Conservation (phyloP, 2,329 filamentous ascomycete species). For the Gnomoniopsis sp. region DNA sequence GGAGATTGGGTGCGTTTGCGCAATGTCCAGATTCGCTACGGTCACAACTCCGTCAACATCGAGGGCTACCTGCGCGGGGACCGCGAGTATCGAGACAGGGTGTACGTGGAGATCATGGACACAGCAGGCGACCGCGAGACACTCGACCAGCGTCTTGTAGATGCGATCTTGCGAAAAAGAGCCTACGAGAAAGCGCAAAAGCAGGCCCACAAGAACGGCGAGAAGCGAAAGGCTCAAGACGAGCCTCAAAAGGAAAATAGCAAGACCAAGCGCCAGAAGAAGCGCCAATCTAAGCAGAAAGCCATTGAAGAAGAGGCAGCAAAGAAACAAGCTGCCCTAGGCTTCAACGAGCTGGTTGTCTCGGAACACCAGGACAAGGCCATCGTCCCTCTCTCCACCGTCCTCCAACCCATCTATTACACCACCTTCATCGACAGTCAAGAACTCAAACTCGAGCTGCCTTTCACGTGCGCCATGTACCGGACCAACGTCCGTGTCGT, state of each 20-base stretch:
- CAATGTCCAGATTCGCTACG: slow-evolving; percentile 69
- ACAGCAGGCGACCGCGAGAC: slow-evolving; percentile 34
- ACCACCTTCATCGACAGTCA: slow-evolving; percentile 40
- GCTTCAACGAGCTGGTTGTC: slow-evolving; percentile 20
- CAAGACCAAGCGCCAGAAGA: slow-evolving; percentile 25
- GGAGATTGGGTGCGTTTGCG: slow-evolving; percentile 62
- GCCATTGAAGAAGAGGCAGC: slow-evolving; percentile 25
- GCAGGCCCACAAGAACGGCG: slow-evolving; percentile 33
- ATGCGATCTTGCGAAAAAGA: slow-evolving; percentile 60
- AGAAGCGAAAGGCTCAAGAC: slow-evolving; percentile 34
- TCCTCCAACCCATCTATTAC: slow-evolving; percentile 38
- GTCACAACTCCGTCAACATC: slow-evolving; percentile 49
- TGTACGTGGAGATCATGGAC: slow-evolving; percentile 57
- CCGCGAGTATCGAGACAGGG: slow-evolving; percentile 39
- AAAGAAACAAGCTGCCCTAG: slow-evolving; percentile 24
- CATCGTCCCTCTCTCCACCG: slow-evolving; percentile 32
- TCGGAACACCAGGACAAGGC: slow-evolving; percentile 36
- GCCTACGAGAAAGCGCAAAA: slow-evolving; percentile 57
- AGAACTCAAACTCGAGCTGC: slow-evolving; percentile 43
- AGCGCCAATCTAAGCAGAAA: slow-evolving; percentile 17
- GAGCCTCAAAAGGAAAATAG: slow-evolving; percentile 21
- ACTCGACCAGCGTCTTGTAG: slow-evolving; percentile 47
- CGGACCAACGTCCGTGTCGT: slow-evolving; percentile 70
- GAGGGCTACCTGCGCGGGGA: slow-evolving; percentile 73
- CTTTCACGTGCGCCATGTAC: slow-evolving; percentile 74